Evolutionary conservation across 1,284 basidiomycete genomes (phyloP).

Genomic region (Puccinia brachypodii): DNA sequence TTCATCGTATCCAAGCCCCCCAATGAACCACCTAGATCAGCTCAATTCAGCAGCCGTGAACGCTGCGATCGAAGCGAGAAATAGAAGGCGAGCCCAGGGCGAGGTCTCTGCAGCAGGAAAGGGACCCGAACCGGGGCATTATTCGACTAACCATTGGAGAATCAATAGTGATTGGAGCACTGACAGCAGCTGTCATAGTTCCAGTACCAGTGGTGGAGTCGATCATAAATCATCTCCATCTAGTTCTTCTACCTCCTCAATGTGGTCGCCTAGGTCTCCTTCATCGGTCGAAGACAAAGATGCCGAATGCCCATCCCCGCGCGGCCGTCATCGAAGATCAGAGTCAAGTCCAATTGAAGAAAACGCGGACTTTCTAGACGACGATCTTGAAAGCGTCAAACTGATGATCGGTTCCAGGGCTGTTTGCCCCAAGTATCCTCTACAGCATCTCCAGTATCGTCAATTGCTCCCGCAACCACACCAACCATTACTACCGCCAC

Average conservation of each 20-base stretch:
- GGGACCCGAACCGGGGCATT: neutral
- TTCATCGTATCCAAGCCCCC: neutral
- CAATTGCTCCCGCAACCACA: neutral
- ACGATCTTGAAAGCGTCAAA: slow-evolving; percentile 10
- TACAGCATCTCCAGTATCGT: slow-evolving; percentile 17
- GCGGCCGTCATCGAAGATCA: neutral
- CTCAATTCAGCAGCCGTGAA: slow-evolving; percentile 10
- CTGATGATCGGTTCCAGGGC: slow-evolving; percentile 8
- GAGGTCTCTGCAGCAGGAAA: neutral
- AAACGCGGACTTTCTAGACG: neutral
- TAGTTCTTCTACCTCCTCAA: neutral
- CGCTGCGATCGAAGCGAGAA: neutral
- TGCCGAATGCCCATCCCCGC: neutral
- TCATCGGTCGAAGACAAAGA: neutral
- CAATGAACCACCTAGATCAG: neutral
- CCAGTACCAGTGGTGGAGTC: neutral
- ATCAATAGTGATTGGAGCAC: neutral
- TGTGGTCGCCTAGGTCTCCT: neutral
- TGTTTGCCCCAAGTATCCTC: slow-evolving; percentile 1
- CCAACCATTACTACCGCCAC: neutral
- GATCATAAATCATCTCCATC: neutral
- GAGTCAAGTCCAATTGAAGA: neutral
- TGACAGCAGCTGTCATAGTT: neutral
- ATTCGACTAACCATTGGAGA: neutral
- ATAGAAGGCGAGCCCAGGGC: neutral